Evolutionary conservation across 768 basidiomycete species (phyloP).

Genomic region (Tubosaeta sp.): DNA sequence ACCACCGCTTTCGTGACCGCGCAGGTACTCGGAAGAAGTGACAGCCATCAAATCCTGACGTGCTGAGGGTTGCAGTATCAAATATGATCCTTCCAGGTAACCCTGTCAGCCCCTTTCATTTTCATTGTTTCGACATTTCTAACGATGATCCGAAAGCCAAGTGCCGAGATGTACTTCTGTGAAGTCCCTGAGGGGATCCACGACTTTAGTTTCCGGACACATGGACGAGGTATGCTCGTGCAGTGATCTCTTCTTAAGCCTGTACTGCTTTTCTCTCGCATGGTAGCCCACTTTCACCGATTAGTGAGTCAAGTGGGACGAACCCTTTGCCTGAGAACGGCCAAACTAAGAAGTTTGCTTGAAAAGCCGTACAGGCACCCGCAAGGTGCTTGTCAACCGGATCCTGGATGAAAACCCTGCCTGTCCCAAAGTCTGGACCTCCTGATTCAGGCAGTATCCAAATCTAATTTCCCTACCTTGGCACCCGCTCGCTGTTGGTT

Average conservation of each 20-base stretch:
- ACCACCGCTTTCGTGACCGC: background rate
- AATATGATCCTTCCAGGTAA: background rate
- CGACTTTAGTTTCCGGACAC: background rate
- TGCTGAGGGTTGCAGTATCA: background rate
- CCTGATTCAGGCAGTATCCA: slow-evolving; percentile 12
- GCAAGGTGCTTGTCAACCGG: slow-evolving; percentile 6
- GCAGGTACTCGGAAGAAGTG: background rate
- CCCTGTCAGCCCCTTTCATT: background rate
- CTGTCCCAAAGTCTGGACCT: slow-evolving; percentile 10
- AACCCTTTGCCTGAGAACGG: slow-evolving; percentile 14
- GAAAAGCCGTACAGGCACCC: slow-evolving; percentile 1
- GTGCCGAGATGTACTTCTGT: background rate
- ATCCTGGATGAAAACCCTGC: slow-evolving; percentile 19
- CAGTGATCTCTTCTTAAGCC: background rate
- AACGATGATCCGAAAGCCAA: background rate
- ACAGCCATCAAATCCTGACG: background rate
- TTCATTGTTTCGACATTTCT: background rate
- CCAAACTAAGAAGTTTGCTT: background rate
- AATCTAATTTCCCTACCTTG: slow-evolving; percentile 4
- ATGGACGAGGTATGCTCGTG: background rate
- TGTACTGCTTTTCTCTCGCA: slow-evolving; percentile 1
- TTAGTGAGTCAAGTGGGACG: slow-evolving; percentile 2
- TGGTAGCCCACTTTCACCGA: background rate
- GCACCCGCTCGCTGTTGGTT: background rate
- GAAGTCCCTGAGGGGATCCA: background rate